Conservation (phyloP, 176 grass and related monocot species). For the Aechmea fasciata region DNA sequence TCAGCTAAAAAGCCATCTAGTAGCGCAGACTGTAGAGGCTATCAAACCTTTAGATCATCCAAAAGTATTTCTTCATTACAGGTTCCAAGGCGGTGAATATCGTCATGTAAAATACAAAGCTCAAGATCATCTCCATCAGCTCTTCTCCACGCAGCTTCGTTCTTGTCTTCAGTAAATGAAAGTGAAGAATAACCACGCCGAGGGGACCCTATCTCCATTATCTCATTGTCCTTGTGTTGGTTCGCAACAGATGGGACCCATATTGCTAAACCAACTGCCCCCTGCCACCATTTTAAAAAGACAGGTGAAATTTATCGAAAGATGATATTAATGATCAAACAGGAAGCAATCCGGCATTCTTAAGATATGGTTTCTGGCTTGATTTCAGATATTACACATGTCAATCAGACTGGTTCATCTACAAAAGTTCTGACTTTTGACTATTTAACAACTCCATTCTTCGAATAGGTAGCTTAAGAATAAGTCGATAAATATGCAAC, state of each 20-base stretch:
- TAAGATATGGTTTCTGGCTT: not conserved
- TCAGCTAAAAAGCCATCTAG: not conserved
- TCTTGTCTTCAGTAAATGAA: slow-evolving; percentile 40
- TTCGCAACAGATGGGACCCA: slow-evolving; percentile 97
- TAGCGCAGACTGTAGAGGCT: slow-evolving; percentile 3
- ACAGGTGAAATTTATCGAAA: slow-evolving; percentile 8
- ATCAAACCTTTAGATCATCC: slow-evolving; percentile 86
- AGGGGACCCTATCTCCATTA: slow-evolving; percentile 35
- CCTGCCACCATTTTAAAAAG: slow-evolving; percentile 32
- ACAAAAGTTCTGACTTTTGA: not conserved
- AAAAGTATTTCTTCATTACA: slow-evolving; percentile 68
- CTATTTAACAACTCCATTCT: too few relatives aligned
- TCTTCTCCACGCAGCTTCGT: slow-evolving; percentile 24
- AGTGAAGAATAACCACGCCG: slow-evolving; percentile 61
- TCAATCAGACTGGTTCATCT: not conserved
- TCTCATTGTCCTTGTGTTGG: slow-evolving; percentile 45
- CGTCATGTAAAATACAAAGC: slow-evolving; percentile 45
- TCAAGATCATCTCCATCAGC: slow-evolving; percentile 43
- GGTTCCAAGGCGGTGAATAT: slow-evolving; percentile 30
- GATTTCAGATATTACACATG: not conserved
- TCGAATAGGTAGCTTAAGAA: too few relatives aligned
- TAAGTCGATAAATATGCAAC: too few relatives aligned
- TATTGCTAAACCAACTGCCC: slow-evolving; percentile 97
- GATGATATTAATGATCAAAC: not conserved
- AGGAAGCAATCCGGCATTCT: not conserved